Percentiles rank a stretch among this genome's conserved stretches.
Conservation (phyloP, 108 stramenopile species). For the Aureococcus anophagefferens region DNA sequence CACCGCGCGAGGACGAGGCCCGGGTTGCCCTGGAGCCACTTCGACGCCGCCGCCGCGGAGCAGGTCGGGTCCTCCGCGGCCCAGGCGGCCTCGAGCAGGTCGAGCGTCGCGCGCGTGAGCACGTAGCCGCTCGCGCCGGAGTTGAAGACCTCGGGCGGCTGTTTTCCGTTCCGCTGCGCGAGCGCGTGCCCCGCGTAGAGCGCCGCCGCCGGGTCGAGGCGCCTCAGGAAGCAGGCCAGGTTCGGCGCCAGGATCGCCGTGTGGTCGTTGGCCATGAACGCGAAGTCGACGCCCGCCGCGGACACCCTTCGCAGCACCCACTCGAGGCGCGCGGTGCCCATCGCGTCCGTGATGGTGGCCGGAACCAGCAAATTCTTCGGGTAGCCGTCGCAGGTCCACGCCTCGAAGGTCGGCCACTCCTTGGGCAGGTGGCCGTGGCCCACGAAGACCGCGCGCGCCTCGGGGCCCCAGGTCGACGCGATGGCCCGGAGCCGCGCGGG, state of each 20-base stretch:
- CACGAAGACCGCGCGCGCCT: slow-evolving; percentile 58
- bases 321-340: slow-evolving; percentile 57
- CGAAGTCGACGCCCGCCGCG: slow-evolving; percentile 60
- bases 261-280: slow-evolving; percentile 81
- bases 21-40: slow-evolving; percentile 72
- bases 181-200: slow-evolving; percentile 72
- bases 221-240: slow-evolving; percentile 55
- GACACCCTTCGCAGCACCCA: slow-evolving; percentile 55
- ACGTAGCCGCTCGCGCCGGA: slow-evolving; percentile 76
- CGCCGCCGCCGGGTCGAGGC: slow-evolving; percentile 41
- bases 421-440: slow-evolving; percentile 20
- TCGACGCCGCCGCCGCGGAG: slow-evolving; percentile 10
- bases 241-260: slow-evolving; percentile 72
- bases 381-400: slow-evolving; percentile 24
- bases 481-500: slow-evolving; percentile 52
- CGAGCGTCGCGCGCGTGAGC: slow-evolving; percentile 60
- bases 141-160: slow-evolving; percentile 48
- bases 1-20: slow-evolving; percentile 60
- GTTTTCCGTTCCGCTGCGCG: slow-evolving; percentile 41
- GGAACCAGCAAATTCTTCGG: slow-evolving; percentile 63
- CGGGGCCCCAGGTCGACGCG: slow-evolving; percentile 65
- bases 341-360: slow-evolving; percentile 42
- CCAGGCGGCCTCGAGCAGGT: slow-evolving; percentile 53
- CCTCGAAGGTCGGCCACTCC: slow-evolving; percentile 5
- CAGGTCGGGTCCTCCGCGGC: slow-evolving; percentile 53